phyloP scores from a whole-genome alignment of 805 yeast genomes.

The Sungouiozyma ichnusensis region DNA sequence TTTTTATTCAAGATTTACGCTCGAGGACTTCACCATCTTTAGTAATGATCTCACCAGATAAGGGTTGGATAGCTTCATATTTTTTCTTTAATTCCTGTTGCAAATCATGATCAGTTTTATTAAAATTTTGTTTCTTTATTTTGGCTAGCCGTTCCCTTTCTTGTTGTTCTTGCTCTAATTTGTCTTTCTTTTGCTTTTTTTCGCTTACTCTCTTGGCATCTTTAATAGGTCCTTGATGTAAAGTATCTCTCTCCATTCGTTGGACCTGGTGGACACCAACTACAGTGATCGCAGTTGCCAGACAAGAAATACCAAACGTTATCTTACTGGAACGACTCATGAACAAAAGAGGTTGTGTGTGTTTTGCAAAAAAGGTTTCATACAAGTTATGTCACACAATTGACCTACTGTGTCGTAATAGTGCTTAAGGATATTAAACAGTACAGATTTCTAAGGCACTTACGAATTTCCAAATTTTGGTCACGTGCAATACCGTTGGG shows the following conservation, averaged over 20 bases:
- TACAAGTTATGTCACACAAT: not conserved
- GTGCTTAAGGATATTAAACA: too few relatives aligned
- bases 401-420: too few relatives aligned
- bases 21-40: conserved; percentile 29
- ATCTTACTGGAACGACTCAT: conserved; percentile 79
- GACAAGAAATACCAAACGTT: conserved; percentile 52
- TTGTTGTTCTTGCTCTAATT: conserved; percentile 17
- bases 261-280: conserved; percentile 64
- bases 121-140: conserved; percentile 38
- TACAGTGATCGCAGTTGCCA: conserved; percentile 48
- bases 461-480: too few relatives aligned
- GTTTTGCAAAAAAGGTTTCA: not conserved
- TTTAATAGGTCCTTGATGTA: conserved; percentile 76
- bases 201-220: conserved; percentile 59
- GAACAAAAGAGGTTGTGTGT: not conserved
- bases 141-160: conserved; percentile 27
- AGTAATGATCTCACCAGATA: conserved; percentile 40
- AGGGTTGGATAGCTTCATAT: conserved; percentile 52
- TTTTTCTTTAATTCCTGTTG: conserved; percentile 52
- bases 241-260: conserved; percentile 54
- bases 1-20: not conserved
- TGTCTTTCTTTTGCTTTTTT: conserved; percentile 19
- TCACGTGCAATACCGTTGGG: too few relatives aligned
- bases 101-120: conserved; percentile 54
- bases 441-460: too few relatives aligned